Evolutionary conservation across 352 stramenopile genomes (phyloP).

Genomic region (Blastocystis sp.): DNA sequence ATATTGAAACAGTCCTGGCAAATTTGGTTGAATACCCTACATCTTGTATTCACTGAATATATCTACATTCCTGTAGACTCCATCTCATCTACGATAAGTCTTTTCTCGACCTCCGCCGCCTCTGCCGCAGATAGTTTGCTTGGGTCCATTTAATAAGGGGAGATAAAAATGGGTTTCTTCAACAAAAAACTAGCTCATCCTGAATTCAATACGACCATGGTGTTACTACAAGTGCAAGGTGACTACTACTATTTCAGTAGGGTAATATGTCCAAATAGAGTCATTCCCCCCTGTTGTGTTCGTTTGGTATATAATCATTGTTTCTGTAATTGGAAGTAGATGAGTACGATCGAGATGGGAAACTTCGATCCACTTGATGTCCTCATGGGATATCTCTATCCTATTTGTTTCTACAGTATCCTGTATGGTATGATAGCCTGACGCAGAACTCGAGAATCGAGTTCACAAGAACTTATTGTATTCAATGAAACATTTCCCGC

Average conservation of each 20-base stretch:
- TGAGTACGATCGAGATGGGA: neutral
- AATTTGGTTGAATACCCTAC: neutral
- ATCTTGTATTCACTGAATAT: no score
- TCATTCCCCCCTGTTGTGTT: neutral
- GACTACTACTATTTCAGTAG: neutral
- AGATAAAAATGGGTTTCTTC: neutral
- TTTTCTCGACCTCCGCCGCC: neutral
- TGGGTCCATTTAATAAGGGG: neutral
- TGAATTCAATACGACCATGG: neutral
- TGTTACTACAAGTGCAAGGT: no score
- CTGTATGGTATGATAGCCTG: neutral
- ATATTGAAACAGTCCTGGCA: neutral
- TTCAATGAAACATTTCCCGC: neutral
- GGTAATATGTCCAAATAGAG: neutral
- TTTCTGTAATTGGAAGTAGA: neutral
- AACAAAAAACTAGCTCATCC: neutral
- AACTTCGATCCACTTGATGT: neutral
- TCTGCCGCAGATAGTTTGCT: neutral
- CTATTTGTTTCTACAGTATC: neutral
- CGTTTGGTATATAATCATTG: neutral
- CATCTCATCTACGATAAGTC: neutral
- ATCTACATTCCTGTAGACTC: neutral
- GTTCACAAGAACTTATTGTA: neutral
- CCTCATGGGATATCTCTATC: neutral
- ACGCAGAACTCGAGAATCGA: neutral